phyloP scores from a whole-genome alignment of 805 yeast species.

The Saturnispora kantuleensis region DNA sequence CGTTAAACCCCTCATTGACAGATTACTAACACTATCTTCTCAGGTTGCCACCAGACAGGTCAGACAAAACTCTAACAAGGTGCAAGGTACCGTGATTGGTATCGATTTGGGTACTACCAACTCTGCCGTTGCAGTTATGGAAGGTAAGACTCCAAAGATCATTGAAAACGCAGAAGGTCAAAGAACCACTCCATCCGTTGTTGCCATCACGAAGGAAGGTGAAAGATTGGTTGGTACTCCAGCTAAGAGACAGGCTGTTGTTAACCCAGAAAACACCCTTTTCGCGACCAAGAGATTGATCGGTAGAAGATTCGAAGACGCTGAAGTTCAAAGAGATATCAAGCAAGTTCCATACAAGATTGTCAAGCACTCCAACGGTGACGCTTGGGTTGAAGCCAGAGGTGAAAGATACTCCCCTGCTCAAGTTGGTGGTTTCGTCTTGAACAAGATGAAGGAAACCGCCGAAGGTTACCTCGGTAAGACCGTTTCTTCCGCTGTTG shows the following conservation, averaged over 20 bases:
- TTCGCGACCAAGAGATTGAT: constrained; percentile 76
- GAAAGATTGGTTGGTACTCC: constrained; percentile 51
- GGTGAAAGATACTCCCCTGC: constrained; percentile 50
- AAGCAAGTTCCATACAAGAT: constrained; percentile 55
- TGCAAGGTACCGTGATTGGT: constrained; percentile 49
- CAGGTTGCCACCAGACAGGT: constrained; percentile 19
- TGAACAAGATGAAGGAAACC: constrained; percentile 97
- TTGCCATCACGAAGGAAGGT: constrained; percentile 44
- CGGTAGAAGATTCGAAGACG: constrained; percentile 60
- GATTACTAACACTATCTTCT: neutral
- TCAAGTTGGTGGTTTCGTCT: constrained; percentile 61
- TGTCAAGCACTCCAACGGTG: constrained; percentile 49
- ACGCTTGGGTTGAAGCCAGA: constrained; percentile 54
- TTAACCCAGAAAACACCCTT: constrained; percentile 70
- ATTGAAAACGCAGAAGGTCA: constrained; percentile 73
- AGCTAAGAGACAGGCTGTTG: constrained; percentile 69
- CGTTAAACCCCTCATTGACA: too few relatives aligned
- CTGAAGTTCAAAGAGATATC: constrained; percentile 61
- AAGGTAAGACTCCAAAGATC: constrained; percentile 52
- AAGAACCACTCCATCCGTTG: constrained; percentile 72
- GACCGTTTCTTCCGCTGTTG: constrained; percentile 80
- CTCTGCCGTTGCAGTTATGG: constrained; percentile 74
- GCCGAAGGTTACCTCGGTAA: constrained; percentile 90
- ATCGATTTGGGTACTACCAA: constrained; percentile 82
- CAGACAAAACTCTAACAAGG: constrained; percentile 28